phyloP scores from a whole-genome alignment of 768 basidiomycete species.

The Mycena amicta region DNA sequence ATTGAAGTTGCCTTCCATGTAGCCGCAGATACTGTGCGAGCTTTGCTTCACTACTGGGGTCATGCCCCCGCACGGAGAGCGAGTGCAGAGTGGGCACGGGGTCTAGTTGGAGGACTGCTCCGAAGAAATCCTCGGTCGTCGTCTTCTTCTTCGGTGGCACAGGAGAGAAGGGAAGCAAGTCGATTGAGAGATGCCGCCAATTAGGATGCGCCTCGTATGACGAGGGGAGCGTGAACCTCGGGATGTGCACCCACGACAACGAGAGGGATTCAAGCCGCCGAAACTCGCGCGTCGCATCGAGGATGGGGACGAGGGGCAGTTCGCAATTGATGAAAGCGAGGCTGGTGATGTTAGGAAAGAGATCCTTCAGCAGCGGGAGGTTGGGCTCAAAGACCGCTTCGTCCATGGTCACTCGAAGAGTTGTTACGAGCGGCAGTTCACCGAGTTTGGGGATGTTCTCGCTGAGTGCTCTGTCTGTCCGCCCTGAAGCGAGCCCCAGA shows the following conservation, averaged over 20 bases:
- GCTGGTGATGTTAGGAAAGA: not conserved
- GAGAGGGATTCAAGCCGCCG: not conserved
- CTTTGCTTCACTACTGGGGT: not conserved
- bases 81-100: slow-evolving; percentile 1
- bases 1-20: not conserved
- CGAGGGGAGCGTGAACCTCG: not conserved
- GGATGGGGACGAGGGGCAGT: not conserved
- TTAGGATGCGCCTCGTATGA: not conserved
- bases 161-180: not conserved
- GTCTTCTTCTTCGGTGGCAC: not conserved
- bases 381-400: not conserved
- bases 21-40: not conserved
- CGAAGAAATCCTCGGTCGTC: not conserved
- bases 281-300: not conserved
- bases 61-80: not conserved
- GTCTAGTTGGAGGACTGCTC: not conserved
- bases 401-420: not conserved
- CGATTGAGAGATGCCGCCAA: not conserved
- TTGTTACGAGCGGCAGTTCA: not conserved
- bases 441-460: not conserved
- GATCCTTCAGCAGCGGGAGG: not conserved
- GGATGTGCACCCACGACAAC: not conserved
- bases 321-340: not conserved
- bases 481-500: not conserved
- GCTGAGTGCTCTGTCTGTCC: not conserved